phyloP scores from a whole-genome alignment of 2,329 filamentous ascomycete species.

The Arthroderma sp. region DNA sequence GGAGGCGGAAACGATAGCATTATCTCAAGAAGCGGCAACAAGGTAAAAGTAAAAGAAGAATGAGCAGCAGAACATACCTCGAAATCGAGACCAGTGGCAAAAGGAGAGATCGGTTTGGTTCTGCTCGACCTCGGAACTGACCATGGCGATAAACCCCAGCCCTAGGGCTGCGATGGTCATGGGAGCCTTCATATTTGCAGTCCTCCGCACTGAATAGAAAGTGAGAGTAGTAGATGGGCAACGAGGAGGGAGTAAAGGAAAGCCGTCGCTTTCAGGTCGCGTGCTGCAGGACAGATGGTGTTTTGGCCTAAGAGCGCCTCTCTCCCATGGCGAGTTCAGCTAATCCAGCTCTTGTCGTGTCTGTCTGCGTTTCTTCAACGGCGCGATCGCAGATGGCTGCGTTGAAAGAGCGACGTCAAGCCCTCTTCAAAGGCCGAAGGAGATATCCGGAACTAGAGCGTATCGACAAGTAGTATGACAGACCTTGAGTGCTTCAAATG shows the following conservation, averaged over 20 bases:
- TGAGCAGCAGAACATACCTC: constrained; percentile 26
- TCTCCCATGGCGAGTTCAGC: neutral
- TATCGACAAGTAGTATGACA: neutral
- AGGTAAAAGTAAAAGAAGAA: neutral
- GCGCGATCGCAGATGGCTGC: neutral
- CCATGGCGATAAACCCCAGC: neutral
- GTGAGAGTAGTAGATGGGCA: neutral
- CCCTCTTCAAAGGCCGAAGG: neutral
- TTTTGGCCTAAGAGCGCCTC: neutral
- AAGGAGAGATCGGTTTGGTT: constrained; percentile 47
- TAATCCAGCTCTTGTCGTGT: neutral
- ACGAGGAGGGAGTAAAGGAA: neutral
- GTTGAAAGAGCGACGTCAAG: neutral
- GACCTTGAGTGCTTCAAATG: neutral
- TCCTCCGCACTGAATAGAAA: neutral
- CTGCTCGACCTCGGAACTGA: neutral
- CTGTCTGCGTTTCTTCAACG: neutral
- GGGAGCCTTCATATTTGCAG: neutral
- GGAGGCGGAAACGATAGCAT: neutral
- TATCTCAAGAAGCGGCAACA: neutral
- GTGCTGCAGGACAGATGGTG: neutral
- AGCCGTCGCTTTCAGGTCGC: neutral
- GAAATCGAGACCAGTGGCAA: constrained; percentile 43
- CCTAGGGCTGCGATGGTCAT: neutral
- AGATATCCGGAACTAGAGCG: neutral